Evolutionary conservation across 2,329 filamentous ascomycete species (phyloP).

Genomic region (Chaetomium strumarium): DNA sequence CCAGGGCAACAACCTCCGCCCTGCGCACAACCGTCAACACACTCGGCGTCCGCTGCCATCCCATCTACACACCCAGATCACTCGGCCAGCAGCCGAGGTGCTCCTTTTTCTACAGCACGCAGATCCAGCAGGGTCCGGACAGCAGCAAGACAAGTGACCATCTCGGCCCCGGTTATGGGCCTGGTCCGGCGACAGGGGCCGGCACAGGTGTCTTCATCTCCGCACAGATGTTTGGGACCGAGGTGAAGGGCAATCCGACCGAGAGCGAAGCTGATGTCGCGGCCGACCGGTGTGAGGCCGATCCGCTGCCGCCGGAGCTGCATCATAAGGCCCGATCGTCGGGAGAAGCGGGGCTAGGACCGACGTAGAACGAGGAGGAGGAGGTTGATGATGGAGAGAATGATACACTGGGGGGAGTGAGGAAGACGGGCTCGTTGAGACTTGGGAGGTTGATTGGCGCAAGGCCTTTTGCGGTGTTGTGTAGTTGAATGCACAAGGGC

Average conservation of each 20-base stretch:
- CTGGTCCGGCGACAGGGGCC: neutral
- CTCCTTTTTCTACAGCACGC: slow-evolving; percentile 15
- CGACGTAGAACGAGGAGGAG: slow-evolving; percentile 22
- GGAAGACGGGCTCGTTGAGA: neutral
- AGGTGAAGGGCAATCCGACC: slow-evolving; percentile 24
- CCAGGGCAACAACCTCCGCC: slow-evolving; percentile 3
- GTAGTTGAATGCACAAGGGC: too few relatives aligned
- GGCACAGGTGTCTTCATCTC: slow-evolving; percentile 9
- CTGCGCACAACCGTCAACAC: slow-evolving; percentile 1
- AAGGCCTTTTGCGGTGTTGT: too few relatives aligned
- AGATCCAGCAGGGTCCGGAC: slow-evolving; percentile 17
- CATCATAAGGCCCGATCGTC: slow-evolving; percentile 19
- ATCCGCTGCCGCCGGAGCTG: slow-evolving; percentile 20
- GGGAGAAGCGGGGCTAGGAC: slow-evolving; percentile 14
- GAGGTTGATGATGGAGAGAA: slow-evolving; percentile 13
- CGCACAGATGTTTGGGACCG: slow-evolving; percentile 17
- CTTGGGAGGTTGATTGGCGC: too few relatives aligned
- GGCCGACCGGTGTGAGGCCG: slow-evolving; percentile 22
- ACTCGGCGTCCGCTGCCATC: neutral
- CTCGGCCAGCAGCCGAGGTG: slow-evolving; percentile 7
- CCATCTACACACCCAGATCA: neutral
- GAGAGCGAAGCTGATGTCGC: slow-evolving; percentile 24
- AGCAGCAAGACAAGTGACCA: neutral
- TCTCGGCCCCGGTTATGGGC: neutral
- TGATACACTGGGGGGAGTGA: slow-evolving; percentile 3